Conservation (phyloP, 805 yeast genomes). For the Brettanomyces custersianus region DNA sequence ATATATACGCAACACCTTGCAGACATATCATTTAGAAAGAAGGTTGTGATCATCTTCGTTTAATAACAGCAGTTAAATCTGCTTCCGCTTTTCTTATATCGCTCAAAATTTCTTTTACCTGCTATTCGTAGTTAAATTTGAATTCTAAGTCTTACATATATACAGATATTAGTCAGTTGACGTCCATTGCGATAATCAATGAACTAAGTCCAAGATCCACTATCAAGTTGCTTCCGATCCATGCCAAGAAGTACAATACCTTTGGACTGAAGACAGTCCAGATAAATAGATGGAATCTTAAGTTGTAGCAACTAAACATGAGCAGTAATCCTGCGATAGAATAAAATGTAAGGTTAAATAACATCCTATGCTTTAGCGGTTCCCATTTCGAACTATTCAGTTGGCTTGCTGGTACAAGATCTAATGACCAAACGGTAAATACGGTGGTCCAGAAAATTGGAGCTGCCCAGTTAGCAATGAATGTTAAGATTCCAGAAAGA, state of each 20-base stretch:
- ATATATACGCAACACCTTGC: too few relatives aligned
- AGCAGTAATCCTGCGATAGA: slow-evolving; percentile 50
- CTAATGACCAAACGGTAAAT: slow-evolving; percentile 16
- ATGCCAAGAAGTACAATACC: slow-evolving; percentile 66
- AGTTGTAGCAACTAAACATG: slow-evolving; percentile 57
- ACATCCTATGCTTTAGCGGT: slow-evolving; percentile 26
- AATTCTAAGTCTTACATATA: slow-evolving; percentile 1
- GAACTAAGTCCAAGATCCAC: slow-evolving; percentile 26
- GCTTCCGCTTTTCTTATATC: slow-evolving; percentile 1
- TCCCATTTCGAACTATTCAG: slow-evolving; percentile 21
- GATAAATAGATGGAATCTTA: slow-evolving; percentile 81
- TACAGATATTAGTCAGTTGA: slow-evolving; percentile 3
- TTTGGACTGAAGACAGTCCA: slow-evolving; percentile 99
- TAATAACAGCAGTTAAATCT: not conserved
- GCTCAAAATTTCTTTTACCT: not conserved
- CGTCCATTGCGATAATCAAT: slow-evolving; percentile 13
- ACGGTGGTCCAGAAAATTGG: slow-evolving; percentile 74
- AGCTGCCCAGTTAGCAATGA: slow-evolving; percentile 76
- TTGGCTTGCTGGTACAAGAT: slow-evolving; percentile 4
- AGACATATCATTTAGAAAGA: too few relatives aligned
- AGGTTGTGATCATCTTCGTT: not conserved
- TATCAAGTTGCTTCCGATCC: slow-evolving; percentile 49
- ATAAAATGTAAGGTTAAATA: slow-evolving; percentile 44
- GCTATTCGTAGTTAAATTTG: not conserved
- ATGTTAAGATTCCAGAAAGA: slow-evolving; percentile 70